Conservation (phyloP, 164 flowering plant genomes). For the Brasenia schreberi region DNA sequence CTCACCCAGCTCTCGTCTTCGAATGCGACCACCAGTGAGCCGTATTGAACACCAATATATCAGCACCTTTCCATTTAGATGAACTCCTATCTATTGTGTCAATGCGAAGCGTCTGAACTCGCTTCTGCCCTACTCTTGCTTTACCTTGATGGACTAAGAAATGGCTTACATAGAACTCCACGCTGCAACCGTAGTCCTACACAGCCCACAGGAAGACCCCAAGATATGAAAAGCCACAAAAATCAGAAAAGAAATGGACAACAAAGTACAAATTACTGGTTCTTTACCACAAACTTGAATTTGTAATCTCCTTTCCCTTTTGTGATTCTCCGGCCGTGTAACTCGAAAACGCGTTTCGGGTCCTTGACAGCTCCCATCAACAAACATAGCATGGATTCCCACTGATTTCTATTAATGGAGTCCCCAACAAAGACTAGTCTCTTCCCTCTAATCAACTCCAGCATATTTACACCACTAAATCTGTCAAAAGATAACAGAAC, state of each 20-base stretch:
- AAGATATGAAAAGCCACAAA: background rate
- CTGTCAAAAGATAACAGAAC: constrained; percentile 17
- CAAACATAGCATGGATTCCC: constrained; percentile 98
- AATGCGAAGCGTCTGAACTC: constrained; percentile 57
- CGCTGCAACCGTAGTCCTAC: constrained; percentile 85
- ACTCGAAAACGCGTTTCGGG: constrained; percentile 71
- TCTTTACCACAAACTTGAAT: constrained; percentile 78
- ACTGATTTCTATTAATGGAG: constrained; percentile 93
- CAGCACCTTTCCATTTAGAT: constrained; percentile 93
- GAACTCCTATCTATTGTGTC: constrained; percentile 69
- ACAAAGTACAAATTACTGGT: background rate
- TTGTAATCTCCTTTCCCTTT: constrained; percentile 73
- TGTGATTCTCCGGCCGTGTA: constrained; percentile 65
- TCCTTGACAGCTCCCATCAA: constrained; percentile 60
- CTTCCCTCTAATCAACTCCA: constrained; percentile 79
- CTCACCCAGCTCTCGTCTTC: constrained; percentile 96
- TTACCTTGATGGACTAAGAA: constrained; percentile 83
- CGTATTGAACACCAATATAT: constrained; percentile 82
- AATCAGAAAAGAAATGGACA: background rate
- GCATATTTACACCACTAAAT: constrained; percentile 70
- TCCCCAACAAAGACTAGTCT: constrained; percentile 91
- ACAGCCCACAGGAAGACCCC: constrained; percentile 5
- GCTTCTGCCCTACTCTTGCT: constrained; percentile 58
- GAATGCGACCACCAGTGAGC: constrained; percentile 99
- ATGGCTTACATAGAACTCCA: constrained; percentile 84